phyloP scores from a whole-genome alignment of 768 basidiomycete genomes.

The Russula olivacea region DNA sequence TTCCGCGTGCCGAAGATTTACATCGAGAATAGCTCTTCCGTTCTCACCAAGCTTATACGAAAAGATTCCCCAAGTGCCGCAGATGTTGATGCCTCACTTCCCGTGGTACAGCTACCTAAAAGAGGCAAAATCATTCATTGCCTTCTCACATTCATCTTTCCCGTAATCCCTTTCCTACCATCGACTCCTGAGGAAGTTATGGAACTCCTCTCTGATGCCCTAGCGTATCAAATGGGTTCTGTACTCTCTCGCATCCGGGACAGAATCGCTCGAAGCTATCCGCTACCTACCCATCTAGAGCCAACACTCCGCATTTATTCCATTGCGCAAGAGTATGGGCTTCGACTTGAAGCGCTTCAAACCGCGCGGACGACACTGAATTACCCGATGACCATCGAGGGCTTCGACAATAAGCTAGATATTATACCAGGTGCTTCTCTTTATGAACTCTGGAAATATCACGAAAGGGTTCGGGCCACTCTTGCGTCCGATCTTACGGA shows the following conservation, averaged over 20 bases:
- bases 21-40: not conserved
- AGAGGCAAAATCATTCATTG: not conserved
- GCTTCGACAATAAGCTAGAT: not conserved
- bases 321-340: not conserved
- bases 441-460: conserved; percentile 9
- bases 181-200: not conserved
- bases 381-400: not conserved
- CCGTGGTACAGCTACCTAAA: not conserved
- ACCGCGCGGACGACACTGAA: not conserved
- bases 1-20: not conserved
- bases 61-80: not conserved
- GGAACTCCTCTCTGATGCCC: not conserved
- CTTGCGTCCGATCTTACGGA: not conserved
- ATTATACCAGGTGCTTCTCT: not conserved
- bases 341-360: not conserved
- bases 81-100: not conserved
- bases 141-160: conserved; percentile 15
- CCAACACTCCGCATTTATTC: not conserved
- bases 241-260: not conserved
- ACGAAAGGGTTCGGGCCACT: not conserved
- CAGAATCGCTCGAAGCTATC: not conserved
- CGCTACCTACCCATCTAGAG: not conserved
- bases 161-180: not conserved
- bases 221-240: conserved; percentile 5
- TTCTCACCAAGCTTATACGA: no score